Conservation (phyloP, 176 grass and related monocot genomes). For the Miscanthus lutarioriparius region DNA sequence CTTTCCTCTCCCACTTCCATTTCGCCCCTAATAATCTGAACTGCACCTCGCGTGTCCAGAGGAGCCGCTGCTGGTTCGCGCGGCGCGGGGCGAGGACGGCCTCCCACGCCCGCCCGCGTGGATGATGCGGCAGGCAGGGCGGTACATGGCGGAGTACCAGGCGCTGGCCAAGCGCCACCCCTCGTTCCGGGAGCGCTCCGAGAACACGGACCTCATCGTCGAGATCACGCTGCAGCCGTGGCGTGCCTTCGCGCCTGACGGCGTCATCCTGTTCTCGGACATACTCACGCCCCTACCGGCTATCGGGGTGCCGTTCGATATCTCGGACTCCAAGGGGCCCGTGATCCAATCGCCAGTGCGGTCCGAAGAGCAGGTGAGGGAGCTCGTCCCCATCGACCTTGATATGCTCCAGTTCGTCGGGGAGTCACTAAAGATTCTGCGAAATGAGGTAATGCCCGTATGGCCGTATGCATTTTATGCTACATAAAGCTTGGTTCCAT, state of each 20-base stretch:
- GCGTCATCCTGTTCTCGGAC: constrained; percentile 96
- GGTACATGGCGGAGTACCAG: constrained; percentile 94
- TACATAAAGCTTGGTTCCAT: background rate
- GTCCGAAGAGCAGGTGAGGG: constrained; percentile 64
- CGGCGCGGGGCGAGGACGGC: constrained; percentile 66
- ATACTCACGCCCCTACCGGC: constrained; percentile 93
- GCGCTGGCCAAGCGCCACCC: constrained; percentile 85
- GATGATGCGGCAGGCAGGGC: constrained; percentile 99
- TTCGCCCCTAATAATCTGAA: constrained; percentile 35
- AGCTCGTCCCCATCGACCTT: constrained; percentile 72
- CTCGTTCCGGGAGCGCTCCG: constrained; percentile 89
- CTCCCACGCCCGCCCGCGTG: constrained; percentile 79
- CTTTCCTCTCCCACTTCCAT: constrained; percentile 15
- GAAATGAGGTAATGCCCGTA: constrained; percentile 62
- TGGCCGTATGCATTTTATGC: constrained; percentile 12
- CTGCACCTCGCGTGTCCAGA: constrained; percentile 37
- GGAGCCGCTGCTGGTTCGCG: constrained; percentile 80
- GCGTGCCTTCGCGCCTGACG: constrained; percentile 86
- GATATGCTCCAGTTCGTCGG: constrained; percentile 89
- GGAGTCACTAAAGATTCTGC: constrained; percentile 83
- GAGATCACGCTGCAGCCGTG: constrained; percentile 94
- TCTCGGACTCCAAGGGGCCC: constrained; percentile 82
- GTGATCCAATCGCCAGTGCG: constrained; percentile 72
- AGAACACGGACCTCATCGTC: constrained; percentile 88
- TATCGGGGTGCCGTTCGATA: constrained; percentile 94